Base-by-base conservation (phyloP, 2,329 filamentous ascomycete species). In the Verticillium tricorpus region DNA sequence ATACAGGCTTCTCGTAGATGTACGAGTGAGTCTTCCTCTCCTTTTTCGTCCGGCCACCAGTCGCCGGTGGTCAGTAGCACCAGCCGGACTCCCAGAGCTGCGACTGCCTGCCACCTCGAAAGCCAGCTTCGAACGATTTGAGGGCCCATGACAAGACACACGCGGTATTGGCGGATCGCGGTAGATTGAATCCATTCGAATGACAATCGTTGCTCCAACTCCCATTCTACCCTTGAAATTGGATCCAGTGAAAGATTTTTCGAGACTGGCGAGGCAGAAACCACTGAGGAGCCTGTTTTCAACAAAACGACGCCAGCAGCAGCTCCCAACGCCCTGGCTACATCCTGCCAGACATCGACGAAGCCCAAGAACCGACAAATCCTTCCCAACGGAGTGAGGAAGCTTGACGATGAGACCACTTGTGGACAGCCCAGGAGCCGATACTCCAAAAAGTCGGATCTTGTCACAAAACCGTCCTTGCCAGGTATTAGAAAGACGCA, bases 51-150 rank as follows among this genome's bases (percentile, higher is more conserved):
- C 62, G 76, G 64, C n/a, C 78, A 65, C 75, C 76, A 79, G 65
- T 79, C 75, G 5, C 72, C 75, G 0, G 70, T 65, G 15, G 69
- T 61, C 15, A 77, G 39, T 7, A 78, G 67, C 31, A 78, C 70
- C 1, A 79, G 55, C 0, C 66, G 64, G 39, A 79, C 73, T 3
- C 74, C 74, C 2, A 78, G 67, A 2, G 74, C 73, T 22, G 59
- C 57, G 12, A 74, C 74, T 11, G 56, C 56, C 5, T 40, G n/a
- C 34, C 37, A 58, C 25, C 22, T 28, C 5, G 22, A 37, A 9
- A 35, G 32, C 34, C 34, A 39, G 22, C 34, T 28, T 28, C 28
- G 34, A 22, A 58, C 15, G n/a, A 39, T 39, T 22, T 39, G 34
- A 8, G 34, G 34, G 4, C 56, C 35, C 2, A 39, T 35, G 19